These are phyloP conservation scores for Biscogniauxia marginata DNA, from an alignment of 2,329 filamentous ascomycete species.

Conservation along the genomic window DNA sequence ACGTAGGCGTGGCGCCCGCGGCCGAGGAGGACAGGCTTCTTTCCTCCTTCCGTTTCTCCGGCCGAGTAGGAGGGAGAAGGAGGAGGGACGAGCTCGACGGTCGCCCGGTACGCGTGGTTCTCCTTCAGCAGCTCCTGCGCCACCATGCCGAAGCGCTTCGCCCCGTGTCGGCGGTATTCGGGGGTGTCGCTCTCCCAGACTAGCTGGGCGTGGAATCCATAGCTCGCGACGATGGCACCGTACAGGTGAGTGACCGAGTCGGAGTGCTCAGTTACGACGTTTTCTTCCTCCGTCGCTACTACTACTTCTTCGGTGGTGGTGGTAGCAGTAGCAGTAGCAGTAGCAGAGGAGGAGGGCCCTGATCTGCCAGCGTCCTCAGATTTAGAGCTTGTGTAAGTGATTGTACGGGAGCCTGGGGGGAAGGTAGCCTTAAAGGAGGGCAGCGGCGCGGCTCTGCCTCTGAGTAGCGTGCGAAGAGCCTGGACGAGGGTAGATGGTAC, in stretches of 20 bases:
- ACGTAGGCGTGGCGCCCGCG: slow-evolving; percentile 68
- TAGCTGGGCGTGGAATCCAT: slow-evolving; percentile 84
- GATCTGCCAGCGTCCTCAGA: no score
- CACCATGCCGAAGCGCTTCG: slow-evolving; percentile 79
- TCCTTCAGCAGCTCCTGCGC: slow-evolving; percentile 68
- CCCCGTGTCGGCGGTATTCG: slow-evolving; percentile 74
- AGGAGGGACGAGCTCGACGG: slow-evolving; percentile 35
- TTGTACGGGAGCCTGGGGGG: slow-evolving; percentile 53
- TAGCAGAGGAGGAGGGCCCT: no score
- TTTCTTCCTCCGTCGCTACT: neutral
- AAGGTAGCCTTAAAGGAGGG: slow-evolving; percentile 64
- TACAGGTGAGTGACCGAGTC: slow-evolving; percentile 47
- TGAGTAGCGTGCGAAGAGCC: slow-evolving; percentile 57
- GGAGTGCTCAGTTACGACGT: slow-evolving; percentile 29
- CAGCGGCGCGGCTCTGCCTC: slow-evolving; percentile 52
- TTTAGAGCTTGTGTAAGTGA: slow-evolving; percentile 35
- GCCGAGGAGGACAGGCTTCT: slow-evolving; percentile 31
- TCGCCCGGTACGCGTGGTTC: slow-evolving; percentile 50
- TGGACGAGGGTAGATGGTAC: slow-evolving; percentile 45
- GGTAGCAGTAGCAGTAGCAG: slow-evolving; percentile 6
- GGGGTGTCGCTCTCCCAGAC: slow-evolving; percentile 89
- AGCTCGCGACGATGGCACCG: slow-evolving; percentile 83
- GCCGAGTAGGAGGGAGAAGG: neutral
- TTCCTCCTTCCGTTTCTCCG: slow-evolving; percentile 15
- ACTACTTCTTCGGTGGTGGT: slow-evolving; percentile 2